Percentiles rank a stretch among this genome's conserved stretches.
phyloP scores from a whole-genome alignment of 2,329 filamentous ascomycete species.

The Amauroascus niger region DNA sequence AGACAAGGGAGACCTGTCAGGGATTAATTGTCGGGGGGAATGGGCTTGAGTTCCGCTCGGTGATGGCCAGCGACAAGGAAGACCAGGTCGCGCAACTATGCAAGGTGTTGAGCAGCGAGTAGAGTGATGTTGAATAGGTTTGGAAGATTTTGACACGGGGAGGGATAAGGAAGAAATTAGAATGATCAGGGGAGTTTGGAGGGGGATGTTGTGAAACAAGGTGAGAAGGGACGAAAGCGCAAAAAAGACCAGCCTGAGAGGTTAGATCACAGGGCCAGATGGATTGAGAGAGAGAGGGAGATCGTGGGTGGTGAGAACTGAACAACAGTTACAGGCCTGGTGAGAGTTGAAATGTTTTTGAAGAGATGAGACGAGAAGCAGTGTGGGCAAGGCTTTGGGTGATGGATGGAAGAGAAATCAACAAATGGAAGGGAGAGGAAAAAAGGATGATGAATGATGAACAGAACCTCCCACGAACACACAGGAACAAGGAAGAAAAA shows the following conservation, averaged over 20 bases:
- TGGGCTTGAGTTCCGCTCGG: constrained; percentile 8
- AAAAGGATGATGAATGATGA: neutral
- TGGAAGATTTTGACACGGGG: neutral
- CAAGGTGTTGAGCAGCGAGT: neutral
- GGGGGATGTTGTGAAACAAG: too few species aligned
- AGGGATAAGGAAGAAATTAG: neutral
- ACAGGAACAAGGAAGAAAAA: neutral
- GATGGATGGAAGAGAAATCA: neutral
- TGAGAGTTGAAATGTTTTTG: too few species aligned
- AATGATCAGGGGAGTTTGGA: too few species aligned
- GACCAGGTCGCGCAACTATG: neutral
- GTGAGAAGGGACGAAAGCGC: too few species aligned
- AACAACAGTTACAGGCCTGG: too few species aligned
- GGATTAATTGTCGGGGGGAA: constrained; percentile 7
- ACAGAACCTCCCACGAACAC: neutral
- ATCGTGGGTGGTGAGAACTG: too few species aligned
- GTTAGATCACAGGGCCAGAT: too few species aligned
- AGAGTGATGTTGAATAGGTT: neutral
- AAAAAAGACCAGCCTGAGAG: too few species aligned
- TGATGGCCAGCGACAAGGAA: neutral
- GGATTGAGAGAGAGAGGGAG: too few species aligned
- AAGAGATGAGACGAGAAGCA: too few species aligned
- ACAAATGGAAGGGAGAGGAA: neutral
- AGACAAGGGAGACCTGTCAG: constrained; percentile 4
- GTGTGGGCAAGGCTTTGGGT: too few species aligned